Conservation (phyloP, 257 asterid species). For the Galeopsis tetrahit region DNA sequence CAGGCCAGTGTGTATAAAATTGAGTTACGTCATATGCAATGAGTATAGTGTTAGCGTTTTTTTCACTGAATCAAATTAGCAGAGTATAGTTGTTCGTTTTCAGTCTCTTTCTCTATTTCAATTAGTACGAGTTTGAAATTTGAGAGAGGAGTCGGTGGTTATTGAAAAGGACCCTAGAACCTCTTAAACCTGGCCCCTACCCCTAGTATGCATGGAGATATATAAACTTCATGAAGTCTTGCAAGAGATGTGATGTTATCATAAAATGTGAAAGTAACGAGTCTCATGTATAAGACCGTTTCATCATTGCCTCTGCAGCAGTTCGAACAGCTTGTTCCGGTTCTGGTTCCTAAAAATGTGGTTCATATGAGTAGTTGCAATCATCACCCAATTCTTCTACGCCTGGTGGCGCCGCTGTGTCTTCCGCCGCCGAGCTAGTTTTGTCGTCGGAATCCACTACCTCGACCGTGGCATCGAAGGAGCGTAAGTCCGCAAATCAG, state of each 20-base stretch:
- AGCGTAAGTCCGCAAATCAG: conserved; percentile 45
- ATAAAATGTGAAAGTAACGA: too few relatives aligned
- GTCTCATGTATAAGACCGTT: too few relatives aligned
- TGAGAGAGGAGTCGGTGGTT: neutral
- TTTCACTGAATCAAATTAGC: neutral
- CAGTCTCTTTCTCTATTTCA: conserved; percentile 21
- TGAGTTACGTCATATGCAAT: neutral
- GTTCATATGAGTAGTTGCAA: conserved; percentile 44
- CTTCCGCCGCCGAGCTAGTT: conserved; percentile 43
- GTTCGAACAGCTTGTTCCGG: too few relatives aligned
- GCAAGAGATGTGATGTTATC: too few relatives aligned
- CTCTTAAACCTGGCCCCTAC: neutral
- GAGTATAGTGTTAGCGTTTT: neutral
- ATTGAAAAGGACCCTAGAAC: too few relatives aligned
- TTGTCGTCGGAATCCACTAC: conserved; percentile 33
- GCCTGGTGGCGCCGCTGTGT: conserved; percentile 63
- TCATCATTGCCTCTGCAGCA: too few relatives aligned
- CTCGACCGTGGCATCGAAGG: conserved; percentile 44
- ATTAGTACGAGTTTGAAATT: conserved; percentile 14
- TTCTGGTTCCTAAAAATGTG: too few relatives aligned
- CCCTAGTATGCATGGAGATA: too few relatives aligned
- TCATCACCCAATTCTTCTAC: conserved; percentile 50
- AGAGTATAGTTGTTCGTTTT: conserved; percentile 14
- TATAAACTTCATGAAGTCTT: too few relatives aligned
- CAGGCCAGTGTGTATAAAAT: neutral